Base-by-base conservation (phyloP, 768 basidiomycete species). In the Steccherinum ochraceum region DNA sequence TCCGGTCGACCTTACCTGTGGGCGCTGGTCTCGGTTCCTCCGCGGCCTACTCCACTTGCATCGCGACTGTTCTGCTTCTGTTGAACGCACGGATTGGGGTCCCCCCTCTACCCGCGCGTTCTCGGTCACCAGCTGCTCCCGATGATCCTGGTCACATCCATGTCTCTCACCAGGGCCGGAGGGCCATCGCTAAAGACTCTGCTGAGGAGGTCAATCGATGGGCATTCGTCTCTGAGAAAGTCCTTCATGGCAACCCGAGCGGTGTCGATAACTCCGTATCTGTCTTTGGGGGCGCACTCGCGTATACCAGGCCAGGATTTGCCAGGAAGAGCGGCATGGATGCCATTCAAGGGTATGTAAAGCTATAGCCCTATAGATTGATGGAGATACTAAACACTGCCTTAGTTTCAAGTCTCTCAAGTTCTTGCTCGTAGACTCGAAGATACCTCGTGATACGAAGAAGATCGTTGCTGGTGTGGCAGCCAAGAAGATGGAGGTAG, bases 21-120 rank as follows among this genome's bases (percentile, higher is more conserved):
- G 88, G 91, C 5, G 96, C 96, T 13, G 96, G 96, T 43, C 84
- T 98, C 45, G 96, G 96, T 20, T 98, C 95, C 12, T 96, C 93
- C 19, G 96, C 96, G 5, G 92, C 96, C 20, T 97, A 86, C 72
- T 97, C 94, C 2, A 81, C 84, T 18, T 96, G 94, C 64, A 72
- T 86, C 42, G 83, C 93, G 10, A 84, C 89, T 1, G 73, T 89
- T 4, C 73, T 95, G 41, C 79, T 97, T 30, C 75, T 94, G 45
- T 75, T 87, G 12, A 81, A 89, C 64, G 72, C 75, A 44, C 85
- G 84, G 56, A 81, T 96, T 61, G 68, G 58, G 40, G 63, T 79
- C 7, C 81, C 81, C n/a, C 61, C 72, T n/a, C 66, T 69, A 35
- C 80, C 80, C 19, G 68, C 68, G 23, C 73, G 72, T 20, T 71